Evolutionary conservation across 1,284 basidiomycete genomes (phyloP).

Genomic region (Phylloboletellus chloephorus): DNA sequence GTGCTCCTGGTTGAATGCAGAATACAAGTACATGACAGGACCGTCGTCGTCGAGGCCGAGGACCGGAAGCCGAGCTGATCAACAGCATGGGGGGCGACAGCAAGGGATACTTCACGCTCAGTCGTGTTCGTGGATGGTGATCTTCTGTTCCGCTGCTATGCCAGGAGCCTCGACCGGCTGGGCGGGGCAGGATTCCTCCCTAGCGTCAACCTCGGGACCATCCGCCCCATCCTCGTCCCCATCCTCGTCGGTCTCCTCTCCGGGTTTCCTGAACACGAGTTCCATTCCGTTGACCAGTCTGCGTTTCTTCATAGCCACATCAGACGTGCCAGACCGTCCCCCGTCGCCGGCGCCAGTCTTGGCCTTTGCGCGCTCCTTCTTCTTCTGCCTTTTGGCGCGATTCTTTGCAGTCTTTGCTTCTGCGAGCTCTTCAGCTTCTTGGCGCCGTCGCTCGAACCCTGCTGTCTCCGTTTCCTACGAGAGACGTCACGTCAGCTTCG

Average conservation of each 20-base stretch:
- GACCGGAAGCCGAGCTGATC: background rate
- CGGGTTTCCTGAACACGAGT: slow-evolving; percentile 51
- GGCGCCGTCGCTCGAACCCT: slow-evolving; percentile 29
- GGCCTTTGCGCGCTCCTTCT: slow-evolving; percentile 64
- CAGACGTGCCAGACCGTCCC: slow-evolving; percentile 20
- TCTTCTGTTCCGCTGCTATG: slow-evolving; percentile 36
- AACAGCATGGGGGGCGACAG: background rate
- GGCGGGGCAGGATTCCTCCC: slow-evolving; percentile 11
- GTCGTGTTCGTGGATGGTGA: slow-evolving; percentile 51
- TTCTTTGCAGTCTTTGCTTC: slow-evolving; percentile 92
- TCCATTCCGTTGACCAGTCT: slow-evolving; percentile 55
- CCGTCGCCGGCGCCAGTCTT: slow-evolving; percentile 31
- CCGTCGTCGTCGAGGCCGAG: background rate
- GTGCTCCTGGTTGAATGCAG: slow-evolving; percentile 9
- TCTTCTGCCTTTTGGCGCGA: slow-evolving; percentile 84
- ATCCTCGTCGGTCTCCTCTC: slow-evolving; percentile 46
- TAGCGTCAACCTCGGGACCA: slow-evolving; percentile 4
- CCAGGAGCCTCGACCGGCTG: slow-evolving; percentile 16
- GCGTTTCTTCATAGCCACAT: slow-evolving; percentile 43
- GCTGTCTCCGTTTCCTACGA: slow-evolving; percentile 25
- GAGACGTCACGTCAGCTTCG: slow-evolving; percentile 1
- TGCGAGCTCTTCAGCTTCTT: slow-evolving; percentile 37
- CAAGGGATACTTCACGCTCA: slow-evolving; percentile 17
- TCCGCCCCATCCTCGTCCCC: slow-evolving; percentile 33
- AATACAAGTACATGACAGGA: slow-evolving; percentile 9